Evolutionary conservation across 1,139 yeast species (phyloP).

Genomic region (Zygoascus hellenicus): DNA sequence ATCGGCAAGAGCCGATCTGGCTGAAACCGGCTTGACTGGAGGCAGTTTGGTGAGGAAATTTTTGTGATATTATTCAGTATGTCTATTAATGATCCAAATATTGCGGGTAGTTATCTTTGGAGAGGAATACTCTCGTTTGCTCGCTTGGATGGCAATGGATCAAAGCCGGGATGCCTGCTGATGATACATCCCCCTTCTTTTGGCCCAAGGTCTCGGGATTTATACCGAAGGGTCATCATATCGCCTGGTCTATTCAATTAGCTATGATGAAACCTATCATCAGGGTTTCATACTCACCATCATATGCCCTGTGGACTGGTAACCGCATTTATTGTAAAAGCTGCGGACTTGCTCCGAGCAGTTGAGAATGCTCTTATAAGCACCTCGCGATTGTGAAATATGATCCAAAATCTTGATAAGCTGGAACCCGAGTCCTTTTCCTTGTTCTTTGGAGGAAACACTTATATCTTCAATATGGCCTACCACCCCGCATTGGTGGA

Average conservation of each 20-base stretch:
- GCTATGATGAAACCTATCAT: too few relatives aligned
- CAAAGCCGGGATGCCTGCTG: too few relatives aligned
- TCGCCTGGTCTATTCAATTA: constrained; percentile 3
- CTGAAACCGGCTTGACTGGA: background rate
- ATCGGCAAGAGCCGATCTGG: background rate
- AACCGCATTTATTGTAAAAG: constrained; percentile 75
- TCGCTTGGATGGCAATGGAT: too few relatives aligned
- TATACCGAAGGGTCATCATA: background rate
- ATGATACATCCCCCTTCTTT: too few relatives aligned
- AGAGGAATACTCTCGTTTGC: too few relatives aligned
- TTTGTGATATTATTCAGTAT: too few relatives aligned
- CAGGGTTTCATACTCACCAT: constrained; percentile 25
- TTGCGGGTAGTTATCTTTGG: too few relatives aligned
- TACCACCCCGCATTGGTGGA: constrained; percentile 71
- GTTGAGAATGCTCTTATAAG: constrained; percentile 72
- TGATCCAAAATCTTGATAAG: constrained; percentile 51
- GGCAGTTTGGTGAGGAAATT: background rate
- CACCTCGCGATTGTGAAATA: constrained; percentile 49
- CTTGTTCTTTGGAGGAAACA: constrained; percentile 68
- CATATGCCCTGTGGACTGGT: constrained; percentile 31
- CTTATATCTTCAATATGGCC: constrained; percentile 95
- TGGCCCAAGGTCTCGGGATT: too few relatives aligned
- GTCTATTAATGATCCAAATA: too few relatives aligned
- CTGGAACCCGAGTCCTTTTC: constrained; percentile 58
- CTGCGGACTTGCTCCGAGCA: constrained; percentile 62